Base-by-base conservation (phyloP, 176 grass and related monocot genomes). In the Oryza australiensis region DNA sequence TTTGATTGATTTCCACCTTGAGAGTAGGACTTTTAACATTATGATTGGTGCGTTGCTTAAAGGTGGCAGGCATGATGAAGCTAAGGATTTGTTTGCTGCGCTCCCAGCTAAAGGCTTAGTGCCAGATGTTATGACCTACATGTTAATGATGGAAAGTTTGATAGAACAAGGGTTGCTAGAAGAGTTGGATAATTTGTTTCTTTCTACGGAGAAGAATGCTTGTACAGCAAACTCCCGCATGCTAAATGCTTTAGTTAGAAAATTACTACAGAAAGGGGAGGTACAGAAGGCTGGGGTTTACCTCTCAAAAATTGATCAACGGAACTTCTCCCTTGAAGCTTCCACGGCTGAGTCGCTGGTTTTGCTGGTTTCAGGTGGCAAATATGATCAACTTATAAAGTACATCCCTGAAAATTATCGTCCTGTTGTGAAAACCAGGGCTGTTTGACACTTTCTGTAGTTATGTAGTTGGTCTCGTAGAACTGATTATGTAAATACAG, bases 231-330 rank as follows among this genome's bases (percentile, higher is more conserved):
- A 66, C 62, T 75, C 62, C 1, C 22, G 0, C 20, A 13, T 66
- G 70, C 32, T 83, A 7, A 83, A 83, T 83, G 22, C 60, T 84
- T 10, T 74, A 13, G 80, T 82, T 64, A 64, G 69, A 5, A 33
- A 7, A 20, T 3, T 73, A 16, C 26, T 48, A 3, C 1, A 26
- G 0, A 65, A 2, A 74, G 26, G 38, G 1, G 80, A 64, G 12
- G 1, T 64, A 33, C 4, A 0, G 5, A 46, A 46, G 43, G 43
- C 43, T 46, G 43, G 43, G 43, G 43, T 46, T 15, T 46, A 46
- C 3, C 43, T 46, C 43, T 46, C 43, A 0, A 46, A 15, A 46
- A 46, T 46, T 46, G 43, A 46, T 46, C 3, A 46, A 46, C 14
- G 15, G 2, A 46, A 46, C 43, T 46, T 46, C 43, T 4, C 43